Conservation (phyloP, 805 yeast genomes). For the Candida xyloterini region DNA sequence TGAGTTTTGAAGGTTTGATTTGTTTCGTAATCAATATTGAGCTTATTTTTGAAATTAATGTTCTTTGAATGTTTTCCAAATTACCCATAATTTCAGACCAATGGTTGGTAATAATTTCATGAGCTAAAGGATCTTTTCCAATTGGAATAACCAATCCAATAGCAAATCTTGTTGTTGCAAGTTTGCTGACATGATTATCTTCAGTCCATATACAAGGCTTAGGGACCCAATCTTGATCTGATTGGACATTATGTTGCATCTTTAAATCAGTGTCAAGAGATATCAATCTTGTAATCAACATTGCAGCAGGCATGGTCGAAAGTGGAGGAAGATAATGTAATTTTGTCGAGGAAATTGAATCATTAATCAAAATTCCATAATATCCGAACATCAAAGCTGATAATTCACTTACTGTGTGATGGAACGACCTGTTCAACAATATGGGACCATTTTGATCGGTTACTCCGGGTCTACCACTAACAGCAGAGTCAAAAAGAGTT, state of each 20-base stretch:
- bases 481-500: conserved; percentile 46
- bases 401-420: conserved; percentile 44
- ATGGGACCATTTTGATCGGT: conserved; percentile 2
- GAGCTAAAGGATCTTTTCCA: conserved; percentile 27
- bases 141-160: conserved; percentile 49
- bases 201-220: conserved; percentile 37
- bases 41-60: conserved; percentile 34
- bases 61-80: conserved; percentile 38
- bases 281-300: conserved; percentile 46
- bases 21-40: conserved; percentile 23
- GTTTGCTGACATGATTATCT: conserved; percentile 18
- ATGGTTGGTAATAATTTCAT: conserved; percentile 44
- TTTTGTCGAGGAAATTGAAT: conserved; percentile 42
- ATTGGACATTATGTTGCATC: conserved; percentile 7
- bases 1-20: conserved; percentile 8
- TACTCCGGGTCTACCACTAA: conserved; percentile 4
- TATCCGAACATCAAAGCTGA: conserved; percentile 56
- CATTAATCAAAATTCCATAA: conserved; percentile 48
- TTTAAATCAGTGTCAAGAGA: conserved; percentile 28
- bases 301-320: conserved; percentile 36
- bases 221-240: conserved; percentile 39
- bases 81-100: conserved; percentile 47
- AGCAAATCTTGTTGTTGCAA: conserved; percentile 37
- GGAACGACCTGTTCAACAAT: conserved; percentile 29
- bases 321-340: conserved; percentile 46